phyloP scores from a whole-genome alignment of 495 filamentous ascomycete species.

The Cercophora samala region DNA sequence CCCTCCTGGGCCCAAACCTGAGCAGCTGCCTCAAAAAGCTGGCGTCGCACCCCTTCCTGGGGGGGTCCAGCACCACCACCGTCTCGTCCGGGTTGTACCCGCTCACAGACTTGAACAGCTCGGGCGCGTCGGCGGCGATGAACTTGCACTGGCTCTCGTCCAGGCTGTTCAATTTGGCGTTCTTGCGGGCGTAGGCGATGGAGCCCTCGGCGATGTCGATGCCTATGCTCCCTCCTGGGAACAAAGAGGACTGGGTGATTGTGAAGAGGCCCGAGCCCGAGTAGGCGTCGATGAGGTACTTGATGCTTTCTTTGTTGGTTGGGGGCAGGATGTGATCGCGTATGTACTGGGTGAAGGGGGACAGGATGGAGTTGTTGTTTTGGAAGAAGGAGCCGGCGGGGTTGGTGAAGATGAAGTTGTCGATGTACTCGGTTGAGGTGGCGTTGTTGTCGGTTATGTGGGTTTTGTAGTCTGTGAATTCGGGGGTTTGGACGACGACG shows the following conservation, averaged over 20 bases:
- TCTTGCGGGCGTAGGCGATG: slow-evolving; percentile 69
- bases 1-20: slow-evolving; percentile 64
- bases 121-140: slow-evolving; percentile 76
- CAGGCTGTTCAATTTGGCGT: slow-evolving; percentile 76
- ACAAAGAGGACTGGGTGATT: slow-evolving; percentile 81
- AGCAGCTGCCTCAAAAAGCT: slow-evolving; percentile 79
- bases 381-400: slow-evolving; percentile 95
- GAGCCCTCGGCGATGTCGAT: slow-evolving; percentile 61
- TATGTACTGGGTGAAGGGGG: slow-evolving; percentile 84
- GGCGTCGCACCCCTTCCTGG: slow-evolving; percentile 89
- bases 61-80: slow-evolving; percentile 87
- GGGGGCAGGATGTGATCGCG: slow-evolving; percentile 69
- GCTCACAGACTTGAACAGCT: slow-evolving; percentile 69
- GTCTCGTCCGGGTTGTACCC: slow-evolving; percentile 73
- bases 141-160: slow-evolving; percentile 59
- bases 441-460: slow-evolving; percentile 84
- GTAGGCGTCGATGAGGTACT: slow-evolving; percentile 93
- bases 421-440: slow-evolving; percentile 78
- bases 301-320: slow-evolving; percentile 46
- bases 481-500: not conserved
- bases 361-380: slow-evolving; percentile 99
- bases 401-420: slow-evolving; percentile 80
- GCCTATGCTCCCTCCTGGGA: slow-evolving; percentile 50
- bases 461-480: slow-evolving; percentile 70
- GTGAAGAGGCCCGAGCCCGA: slow-evolving; percentile 96